Percentiles rank a stretch among this genome's conserved stretches.
Evolutionary conservation across 257 asterid species (phyloP).

Genomic region (Solanum habrochaites): DNA sequence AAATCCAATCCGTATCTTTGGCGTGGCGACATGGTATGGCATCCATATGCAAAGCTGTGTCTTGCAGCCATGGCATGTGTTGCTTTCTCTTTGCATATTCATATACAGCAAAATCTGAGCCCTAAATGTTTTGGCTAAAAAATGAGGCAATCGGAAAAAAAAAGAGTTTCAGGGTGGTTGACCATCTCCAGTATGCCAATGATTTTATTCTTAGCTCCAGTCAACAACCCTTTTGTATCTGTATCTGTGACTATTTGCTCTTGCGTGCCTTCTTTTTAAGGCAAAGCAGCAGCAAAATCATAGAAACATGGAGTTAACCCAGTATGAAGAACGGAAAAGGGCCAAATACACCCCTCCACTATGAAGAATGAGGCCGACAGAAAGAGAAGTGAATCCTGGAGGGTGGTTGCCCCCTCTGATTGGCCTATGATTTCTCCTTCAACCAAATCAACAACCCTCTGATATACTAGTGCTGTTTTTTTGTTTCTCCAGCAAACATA

Average conservation of each 20-base stretch:
- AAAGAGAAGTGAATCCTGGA: neutral
- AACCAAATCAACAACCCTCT: neutral
- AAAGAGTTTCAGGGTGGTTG: neutral
- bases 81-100: neutral
- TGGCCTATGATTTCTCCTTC: neutral
- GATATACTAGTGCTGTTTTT: neutral
- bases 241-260: neutral
- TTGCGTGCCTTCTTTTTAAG: neutral
- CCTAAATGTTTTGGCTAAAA: neutral
- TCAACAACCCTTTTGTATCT: neutral
- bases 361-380: neutral
- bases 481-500: neutral
- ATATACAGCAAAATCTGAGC: slow-evolving; percentile 3
- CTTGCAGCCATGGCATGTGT: slow-evolving; percentile 18
- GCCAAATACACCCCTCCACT: neutral
- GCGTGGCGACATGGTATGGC: slow-evolving; percentile 3
- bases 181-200: neutral
- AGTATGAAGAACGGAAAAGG: neutral
- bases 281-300: neutral
- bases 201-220: neutral
- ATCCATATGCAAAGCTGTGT: neutral
- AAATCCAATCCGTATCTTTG: slow-evolving; percentile 12
- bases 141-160: neutral
- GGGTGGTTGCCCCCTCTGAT: neutral
- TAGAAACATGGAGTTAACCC: neutral